Base-by-base conservation (phyloP, 2,329 filamentous ascomycete species). In the Colletotrichum euphorbiae region DNA sequence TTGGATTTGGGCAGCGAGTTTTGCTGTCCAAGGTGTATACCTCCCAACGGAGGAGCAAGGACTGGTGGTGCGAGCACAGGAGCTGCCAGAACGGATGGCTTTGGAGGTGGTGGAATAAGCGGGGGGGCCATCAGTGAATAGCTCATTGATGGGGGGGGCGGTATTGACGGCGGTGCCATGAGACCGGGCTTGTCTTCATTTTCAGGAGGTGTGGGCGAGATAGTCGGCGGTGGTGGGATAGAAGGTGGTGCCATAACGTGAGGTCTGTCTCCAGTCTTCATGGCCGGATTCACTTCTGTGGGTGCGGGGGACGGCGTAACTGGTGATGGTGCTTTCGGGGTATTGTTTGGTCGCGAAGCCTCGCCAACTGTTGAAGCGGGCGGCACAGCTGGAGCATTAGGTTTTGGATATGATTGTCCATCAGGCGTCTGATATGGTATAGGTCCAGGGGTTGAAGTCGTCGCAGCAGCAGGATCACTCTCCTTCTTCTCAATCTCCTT, bases 1-100 rank as follows among this genome's bases (percentile, higher is more conserved):
- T 80, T 80, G 13, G 80, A 83, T 70, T 80, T 84, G 40, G 79
- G 77, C 57, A 75, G 75, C 72, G 76, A 77, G 65, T 57, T 11
- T 70, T 68, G 70, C 71, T 31, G 62, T 71, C 67, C 55, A 73
- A 71, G 71, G 72, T 62, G 69, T 71, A 70, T 70, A 57, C 80
- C 73, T 9, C 74, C 74, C 24, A 74, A 72, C 2, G 80, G 80
- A 12, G 78, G 77, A 8, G 77, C 79, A 33, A 82, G 77, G 3
- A 78, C 69, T 1, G 80, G 80, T 3, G 78, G 76, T 12, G 78
- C 80, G 3, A 82, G 75, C 17, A 81, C 76, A n/a, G 70, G 70
- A 36, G 70, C 55, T 50, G 78, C 80, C 4, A 82, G 75, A 21
- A 81, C 76, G n/a, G 70, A 61, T n/a, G 56, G 33, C 21, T 61